Conservation (phyloP, 176 grass and related monocot species). For the Carex pumila region DNA sequence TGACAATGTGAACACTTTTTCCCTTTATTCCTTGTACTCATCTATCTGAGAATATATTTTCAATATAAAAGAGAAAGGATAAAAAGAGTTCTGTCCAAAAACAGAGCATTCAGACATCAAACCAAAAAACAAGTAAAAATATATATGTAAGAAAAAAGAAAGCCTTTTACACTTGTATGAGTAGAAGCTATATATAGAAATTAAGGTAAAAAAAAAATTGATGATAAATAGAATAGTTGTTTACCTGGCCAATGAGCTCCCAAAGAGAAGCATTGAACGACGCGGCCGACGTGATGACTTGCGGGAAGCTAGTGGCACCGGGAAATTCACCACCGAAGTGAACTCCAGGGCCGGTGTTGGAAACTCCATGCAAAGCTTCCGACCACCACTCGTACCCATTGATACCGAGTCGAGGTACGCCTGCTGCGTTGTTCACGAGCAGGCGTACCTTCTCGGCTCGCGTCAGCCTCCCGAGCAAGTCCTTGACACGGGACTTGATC, state of each 20-base stretch:
- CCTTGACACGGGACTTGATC: conserved; percentile 21
- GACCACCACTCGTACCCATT: conserved; percentile 87
- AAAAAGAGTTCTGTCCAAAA: background rate
- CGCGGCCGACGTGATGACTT: conserved; percentile 79
- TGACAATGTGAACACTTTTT: background rate
- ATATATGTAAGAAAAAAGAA: background rate
- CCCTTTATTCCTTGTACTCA: background rate
- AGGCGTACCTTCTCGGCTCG: conserved; percentile 62
- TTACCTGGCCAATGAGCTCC: conserved; percentile 76
- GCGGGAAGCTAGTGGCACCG: conserved; percentile 82
- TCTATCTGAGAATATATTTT: too few species aligned
- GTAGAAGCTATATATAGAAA: background rate
- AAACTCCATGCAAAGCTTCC: conserved; percentile 85
- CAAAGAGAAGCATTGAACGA: conserved; percentile 78
- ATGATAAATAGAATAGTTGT: background rate
- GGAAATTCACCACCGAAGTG: conserved; percentile 62
- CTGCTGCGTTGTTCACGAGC: conserved; percentile 77
- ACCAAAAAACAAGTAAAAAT: background rate
- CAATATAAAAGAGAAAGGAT: background rate
- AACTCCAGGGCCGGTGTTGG: conserved; percentile 45
- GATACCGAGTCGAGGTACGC: conserved; percentile 54
- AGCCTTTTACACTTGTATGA: background rate
- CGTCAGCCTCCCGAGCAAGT: conserved; percentile 52
- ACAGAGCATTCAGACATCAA: background rate
- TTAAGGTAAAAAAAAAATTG: background rate